Evolutionary conservation across 1,139 yeast species (phyloP).

Genomic region (Taphrina deformans): DNA sequence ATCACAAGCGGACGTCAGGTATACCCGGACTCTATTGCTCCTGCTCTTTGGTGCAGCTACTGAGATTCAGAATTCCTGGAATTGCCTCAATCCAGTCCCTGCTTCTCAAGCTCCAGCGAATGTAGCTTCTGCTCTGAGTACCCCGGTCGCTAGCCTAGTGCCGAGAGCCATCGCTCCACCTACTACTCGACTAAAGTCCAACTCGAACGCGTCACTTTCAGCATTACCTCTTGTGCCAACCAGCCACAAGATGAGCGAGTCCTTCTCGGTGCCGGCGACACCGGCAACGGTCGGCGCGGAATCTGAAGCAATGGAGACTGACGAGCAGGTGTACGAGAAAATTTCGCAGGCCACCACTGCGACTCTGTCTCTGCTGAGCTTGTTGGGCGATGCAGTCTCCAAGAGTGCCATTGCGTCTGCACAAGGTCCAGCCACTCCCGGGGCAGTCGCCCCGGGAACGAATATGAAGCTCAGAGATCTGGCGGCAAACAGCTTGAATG

Average conservation of each 20-base stretch:
- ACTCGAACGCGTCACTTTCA: slow-evolving; percentile 13
- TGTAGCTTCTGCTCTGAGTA: slow-evolving; percentile 12
- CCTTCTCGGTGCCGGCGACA: slow-evolving; percentile 15
- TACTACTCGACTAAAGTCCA: slow-evolving; percentile 16
- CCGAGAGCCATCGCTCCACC: slow-evolving; percentile 25
- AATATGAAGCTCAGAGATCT: slow-evolving; percentile 73
- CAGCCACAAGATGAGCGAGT: slow-evolving; percentile 1
- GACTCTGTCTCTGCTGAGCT: slow-evolving; percentile 77
- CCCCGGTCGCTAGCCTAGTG: neutral
- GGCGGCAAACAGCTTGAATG: slow-evolving; percentile 71
- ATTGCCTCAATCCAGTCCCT: slow-evolving; percentile 49
- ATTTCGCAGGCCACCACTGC: slow-evolving; percentile 70
- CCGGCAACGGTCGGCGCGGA: slow-evolving; percentile 3
- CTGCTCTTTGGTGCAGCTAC: slow-evolving; percentile 70
- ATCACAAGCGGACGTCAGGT: slow-evolving; percentile 63
- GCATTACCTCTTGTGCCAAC: neutral
- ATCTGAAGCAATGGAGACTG: slow-evolving; percentile 56
- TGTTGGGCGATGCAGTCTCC: slow-evolving; percentile 72
- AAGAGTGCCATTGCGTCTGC: slow-evolving; percentile 65
- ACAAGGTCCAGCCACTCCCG: slow-evolving; percentile 39
- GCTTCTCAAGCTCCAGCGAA: slow-evolving; percentile 32
- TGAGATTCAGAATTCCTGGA: slow-evolving; percentile 75
- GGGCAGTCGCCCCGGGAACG: slow-evolving; percentile 49
- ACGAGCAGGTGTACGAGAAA: slow-evolving; percentile 73
- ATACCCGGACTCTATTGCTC: slow-evolving; percentile 69